These are phyloP conservation scores for Penicillium bovifimosum DNA, from an alignment of 495 filamentous ascomycete genomes.

Conservation along the genomic window DNA sequence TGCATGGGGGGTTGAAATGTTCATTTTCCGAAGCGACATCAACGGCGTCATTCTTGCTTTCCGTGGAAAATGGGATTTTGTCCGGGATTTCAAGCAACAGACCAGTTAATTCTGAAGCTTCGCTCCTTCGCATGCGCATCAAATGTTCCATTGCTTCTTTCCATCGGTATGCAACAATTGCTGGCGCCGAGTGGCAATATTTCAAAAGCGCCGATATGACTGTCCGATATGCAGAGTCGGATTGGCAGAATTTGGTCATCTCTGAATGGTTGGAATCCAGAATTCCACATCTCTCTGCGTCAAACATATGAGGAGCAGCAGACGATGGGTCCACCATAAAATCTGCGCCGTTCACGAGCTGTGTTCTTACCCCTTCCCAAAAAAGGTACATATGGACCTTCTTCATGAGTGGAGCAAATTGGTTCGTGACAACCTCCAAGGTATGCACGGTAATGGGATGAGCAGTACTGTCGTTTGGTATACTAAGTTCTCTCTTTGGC, in stretches of 20 bases:
- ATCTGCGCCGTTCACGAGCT: not conserved
- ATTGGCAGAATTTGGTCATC: not conserved
- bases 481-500: not conserved
- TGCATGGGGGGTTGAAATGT: not conserved
- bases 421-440: conserved; percentile 29
- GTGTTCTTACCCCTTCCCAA: conserved; percentile 29
- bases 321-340: not conserved
- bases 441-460: conserved; percentile 14
- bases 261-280: not conserved
- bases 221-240: not conserved
- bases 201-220: not conserved
- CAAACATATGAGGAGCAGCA: not conserved
- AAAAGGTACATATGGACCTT: conserved; percentile 33
- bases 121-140: not conserved
- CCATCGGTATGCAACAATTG: not conserved
- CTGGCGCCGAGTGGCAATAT: not conserved
- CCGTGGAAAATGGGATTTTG: not conserved
- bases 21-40: not conserved
- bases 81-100: not conserved
- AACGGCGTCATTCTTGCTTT: not conserved
- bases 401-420: conserved; percentile 35
- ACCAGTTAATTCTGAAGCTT: not conserved
- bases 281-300: not conserved
- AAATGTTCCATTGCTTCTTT: not conserved
- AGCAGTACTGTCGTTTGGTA: not conserved